Conservation (phyloP, 1,139 yeast species). For the Geotrichum reessii region DNA sequence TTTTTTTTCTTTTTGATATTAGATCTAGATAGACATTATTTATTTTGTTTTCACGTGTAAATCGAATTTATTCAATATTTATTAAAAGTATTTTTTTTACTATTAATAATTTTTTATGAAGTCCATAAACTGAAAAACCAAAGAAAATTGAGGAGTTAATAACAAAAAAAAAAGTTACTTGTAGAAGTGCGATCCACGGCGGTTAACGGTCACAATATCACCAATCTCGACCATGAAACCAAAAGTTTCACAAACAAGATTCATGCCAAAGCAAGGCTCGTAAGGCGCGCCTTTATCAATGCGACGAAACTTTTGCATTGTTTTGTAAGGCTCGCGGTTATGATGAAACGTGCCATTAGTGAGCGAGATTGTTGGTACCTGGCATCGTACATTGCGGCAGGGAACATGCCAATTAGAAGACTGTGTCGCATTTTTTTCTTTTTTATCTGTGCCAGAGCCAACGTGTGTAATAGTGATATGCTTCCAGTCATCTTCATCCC, state of each 20-base stretch:
- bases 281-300: conserved; percentile 37
- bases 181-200: conserved; percentile 14
- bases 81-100: too few species aligned
- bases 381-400: conserved; percentile 39
- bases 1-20: neutral
- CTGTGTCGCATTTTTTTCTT: conserved; percentile 6
- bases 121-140: too few species aligned
- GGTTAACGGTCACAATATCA: conserved; percentile 25
- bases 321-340: conserved; percentile 34
- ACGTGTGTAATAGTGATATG: conserved; percentile 26
- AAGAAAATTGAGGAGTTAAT: too few species aligned
- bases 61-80: neutral
- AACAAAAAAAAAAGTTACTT: neutral
- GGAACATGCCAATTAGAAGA: conserved; percentile 32
- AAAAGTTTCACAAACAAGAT: conserved; percentile 32
- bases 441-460: neutral
- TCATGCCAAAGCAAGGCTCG: conserved; percentile 39
- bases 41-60: neutral
- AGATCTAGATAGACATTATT: neutral
- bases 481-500: conserved; percentile 41
- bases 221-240: conserved; percentile 33
- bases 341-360: conserved; percentile 35
- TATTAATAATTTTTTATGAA: too few species aligned
- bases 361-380: conserved; percentile 39
- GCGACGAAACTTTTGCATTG: conserved; percentile 37